Base-by-base conservation (phyloP, 495 filamentous ascomycete species). In the Talaromyces nanjingensis region DNA sequence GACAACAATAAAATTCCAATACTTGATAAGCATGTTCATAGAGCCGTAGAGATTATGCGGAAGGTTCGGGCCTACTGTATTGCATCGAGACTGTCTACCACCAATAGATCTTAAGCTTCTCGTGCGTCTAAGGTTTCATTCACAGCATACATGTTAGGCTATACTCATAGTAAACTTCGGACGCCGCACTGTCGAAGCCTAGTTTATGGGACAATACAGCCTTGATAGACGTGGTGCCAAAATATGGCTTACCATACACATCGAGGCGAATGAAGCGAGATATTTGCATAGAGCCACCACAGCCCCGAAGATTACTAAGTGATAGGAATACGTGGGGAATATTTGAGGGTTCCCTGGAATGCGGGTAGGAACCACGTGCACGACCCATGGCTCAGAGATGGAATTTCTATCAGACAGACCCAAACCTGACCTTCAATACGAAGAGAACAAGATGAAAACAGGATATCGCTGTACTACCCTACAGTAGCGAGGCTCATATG, bases 1-100 rank as follows among this genome's bases (percentile, higher is more conserved):
- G 42, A 54, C 42, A 52, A 54, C 27, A 31, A 33, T 59, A 37
- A 54, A 54, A 54, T 62, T 54, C 60, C 60, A 49, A 54, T 27
- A 62, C 24, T 53, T 62, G 33, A 60, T 16, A n/a, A 59, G 11
- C 16, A 27, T 0, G 33, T 12, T 12, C 33, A 37, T 16, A 37
- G 9, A 20, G 57, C 33, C 20, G 57, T 49, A 49, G 45, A 6
- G 8, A 16, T 4, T 37, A 31, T 31, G 29, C 29, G 29, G 29
- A 31, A 31, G 29, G 29, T 31, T 31, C 29, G 29, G 27, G 27
- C 27, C 25, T 29, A 4, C 27, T 6, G 27, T 29, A 29, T 29
- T 29, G 27, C 5, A 29, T 29, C 27, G 5, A 29, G 27, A 31
- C 29, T 31, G 29, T 31, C 29, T 31, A 31, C 1, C 29, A 1